A percentile compares a stretch with the other conserved stretches of the same genome.
phyloP scores from a whole-genome alignment of 805 yeast genomes.

The Sugiyamaella floridensis region DNA sequence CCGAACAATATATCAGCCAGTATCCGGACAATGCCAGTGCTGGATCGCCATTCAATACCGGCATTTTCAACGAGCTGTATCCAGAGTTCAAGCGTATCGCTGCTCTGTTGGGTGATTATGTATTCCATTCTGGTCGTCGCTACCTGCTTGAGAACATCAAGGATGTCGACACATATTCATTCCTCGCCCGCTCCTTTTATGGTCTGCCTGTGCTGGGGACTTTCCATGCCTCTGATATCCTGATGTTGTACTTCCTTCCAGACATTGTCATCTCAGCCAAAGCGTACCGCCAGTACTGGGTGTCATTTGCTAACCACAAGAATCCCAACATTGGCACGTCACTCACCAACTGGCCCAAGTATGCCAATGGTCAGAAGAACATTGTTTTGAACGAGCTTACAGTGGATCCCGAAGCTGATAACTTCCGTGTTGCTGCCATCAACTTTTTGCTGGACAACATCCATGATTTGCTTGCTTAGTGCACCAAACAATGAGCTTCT shows the following conservation, averaged over 20 bases:
- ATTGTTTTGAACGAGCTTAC: not conserved
- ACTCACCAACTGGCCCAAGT: constrained; percentile 9
- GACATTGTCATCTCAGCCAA: not conserved
- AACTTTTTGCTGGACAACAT: not conserved
- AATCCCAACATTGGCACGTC: constrained; percentile 11
- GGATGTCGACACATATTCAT: constrained; percentile 8
- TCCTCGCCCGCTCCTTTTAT: constrained; percentile 2
- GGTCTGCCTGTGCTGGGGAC: constrained; percentile 12
- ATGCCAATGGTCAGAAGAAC: not conserved
- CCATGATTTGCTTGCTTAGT: not conserved
- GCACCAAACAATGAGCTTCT: no score
- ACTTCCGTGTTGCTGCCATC: not conserved
- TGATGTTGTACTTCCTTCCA: constrained; percentile 2
- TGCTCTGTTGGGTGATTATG: constrained; percentile 13
- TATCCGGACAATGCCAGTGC: constrained; percentile 13
- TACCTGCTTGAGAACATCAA: constrained; percentile 4
- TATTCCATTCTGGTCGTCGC: constrained; percentile 15
- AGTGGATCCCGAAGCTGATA: not conserved
- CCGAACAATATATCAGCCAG: not conserved
- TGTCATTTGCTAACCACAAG: constrained; percentile 12
- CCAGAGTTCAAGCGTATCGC: constrained; percentile 14
- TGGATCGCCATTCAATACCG: constrained; percentile 17
- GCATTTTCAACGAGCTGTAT: constrained; percentile 5
- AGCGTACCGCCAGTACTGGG: constrained; percentile 12
- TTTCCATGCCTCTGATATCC: constrained; percentile 11